These are phyloP conservation scores for Aspergillus cavernicola DNA, from an alignment of 495 filamentous ascomycete species.

Conservation along the genomic window DNA sequence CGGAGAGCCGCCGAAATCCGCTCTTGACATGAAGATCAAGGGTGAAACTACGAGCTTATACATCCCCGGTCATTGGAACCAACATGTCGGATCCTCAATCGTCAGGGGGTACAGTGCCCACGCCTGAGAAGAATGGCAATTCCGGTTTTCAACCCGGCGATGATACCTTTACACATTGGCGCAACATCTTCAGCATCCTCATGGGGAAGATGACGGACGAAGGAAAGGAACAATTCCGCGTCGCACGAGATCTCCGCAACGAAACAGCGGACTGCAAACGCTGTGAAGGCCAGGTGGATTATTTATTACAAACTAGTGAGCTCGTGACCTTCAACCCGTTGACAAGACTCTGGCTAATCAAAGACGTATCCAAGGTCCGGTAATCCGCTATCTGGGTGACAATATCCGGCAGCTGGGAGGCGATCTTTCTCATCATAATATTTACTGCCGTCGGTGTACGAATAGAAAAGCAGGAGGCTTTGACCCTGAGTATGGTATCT, in stretches of 20 bases:
- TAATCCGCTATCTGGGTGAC: constrained; percentile 76
- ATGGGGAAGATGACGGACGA: constrained; percentile 65
- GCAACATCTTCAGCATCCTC: constrained; percentile 74
- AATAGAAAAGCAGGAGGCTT: constrained; percentile 72
- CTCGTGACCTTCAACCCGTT: background rate
- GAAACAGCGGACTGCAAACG: constrained; percentile 68
- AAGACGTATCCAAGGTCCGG: constrained; percentile 51
- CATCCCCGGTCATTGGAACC: background rate
- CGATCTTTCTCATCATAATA: constrained; percentile 65
- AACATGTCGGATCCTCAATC: constrained; percentile 34
- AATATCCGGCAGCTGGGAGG: constrained; percentile 76
- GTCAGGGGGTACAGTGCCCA: constrained; percentile 17
- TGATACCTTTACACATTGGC: constrained; percentile 65
- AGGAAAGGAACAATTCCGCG: constrained; percentile 66
- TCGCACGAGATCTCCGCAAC: constrained; percentile 60
- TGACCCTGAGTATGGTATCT: constrained; percentile 74
- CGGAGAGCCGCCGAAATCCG: constrained; percentile 27
- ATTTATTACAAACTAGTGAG: constrained; percentile 69
- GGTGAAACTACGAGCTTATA: background rate
- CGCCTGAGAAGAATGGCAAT: constrained; percentile 25
- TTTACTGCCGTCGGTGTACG: constrained; percentile 77
- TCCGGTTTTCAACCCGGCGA: constrained; percentile 50
- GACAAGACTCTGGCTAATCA: constrained; percentile 4
- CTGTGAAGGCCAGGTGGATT: constrained; percentile 76
- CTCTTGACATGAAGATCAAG: constrained; percentile 6